phyloP scores from a whole-genome alignment of 2,329 filamentous ascomycete genomes.

The Epichloe sibirici region DNA sequence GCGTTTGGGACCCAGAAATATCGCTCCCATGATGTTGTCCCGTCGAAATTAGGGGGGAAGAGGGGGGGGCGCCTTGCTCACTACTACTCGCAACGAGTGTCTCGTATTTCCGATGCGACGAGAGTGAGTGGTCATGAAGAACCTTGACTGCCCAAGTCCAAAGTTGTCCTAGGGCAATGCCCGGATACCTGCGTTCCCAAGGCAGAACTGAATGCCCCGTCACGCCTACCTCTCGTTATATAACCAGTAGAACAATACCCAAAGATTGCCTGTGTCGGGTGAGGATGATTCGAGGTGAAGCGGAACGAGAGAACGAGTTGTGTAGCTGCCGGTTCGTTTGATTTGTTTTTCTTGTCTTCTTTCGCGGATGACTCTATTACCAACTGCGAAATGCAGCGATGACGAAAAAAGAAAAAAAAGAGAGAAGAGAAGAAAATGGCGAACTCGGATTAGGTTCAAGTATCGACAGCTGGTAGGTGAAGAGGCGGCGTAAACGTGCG shows the following conservation, averaged over 20 bases:
- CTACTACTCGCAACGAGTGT: no score
- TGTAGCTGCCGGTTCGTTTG: not conserved
- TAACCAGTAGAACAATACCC: no score
- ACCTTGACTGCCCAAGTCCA: no score
- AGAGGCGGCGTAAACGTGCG: not conserved
- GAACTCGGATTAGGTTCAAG: not conserved
- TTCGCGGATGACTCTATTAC: not conserved
- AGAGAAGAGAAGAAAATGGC: not conserved
- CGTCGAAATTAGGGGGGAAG: no score
- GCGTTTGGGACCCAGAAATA: slow-evolving; percentile 24
- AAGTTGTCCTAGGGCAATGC: no score
- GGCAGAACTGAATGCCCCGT: no score
- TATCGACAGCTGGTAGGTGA: not conserved
- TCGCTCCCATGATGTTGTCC: slow-evolving; percentile 21
- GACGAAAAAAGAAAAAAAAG: not conserved
- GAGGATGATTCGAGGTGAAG: not conserved
- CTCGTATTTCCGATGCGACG: no score
- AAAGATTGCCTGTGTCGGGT: no score
- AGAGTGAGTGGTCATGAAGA: no score
- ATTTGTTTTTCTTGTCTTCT: not conserved
- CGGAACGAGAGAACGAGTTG: not conserved
- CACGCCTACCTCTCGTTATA: no score
- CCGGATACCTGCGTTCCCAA: no score
- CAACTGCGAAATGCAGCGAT: not conserved
- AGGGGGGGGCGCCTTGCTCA: no score